These are phyloP conservation scores for Scenedesmus sp. DNA, from an alignment of 163 green algal species.

Conservation along the genomic window DNA sequence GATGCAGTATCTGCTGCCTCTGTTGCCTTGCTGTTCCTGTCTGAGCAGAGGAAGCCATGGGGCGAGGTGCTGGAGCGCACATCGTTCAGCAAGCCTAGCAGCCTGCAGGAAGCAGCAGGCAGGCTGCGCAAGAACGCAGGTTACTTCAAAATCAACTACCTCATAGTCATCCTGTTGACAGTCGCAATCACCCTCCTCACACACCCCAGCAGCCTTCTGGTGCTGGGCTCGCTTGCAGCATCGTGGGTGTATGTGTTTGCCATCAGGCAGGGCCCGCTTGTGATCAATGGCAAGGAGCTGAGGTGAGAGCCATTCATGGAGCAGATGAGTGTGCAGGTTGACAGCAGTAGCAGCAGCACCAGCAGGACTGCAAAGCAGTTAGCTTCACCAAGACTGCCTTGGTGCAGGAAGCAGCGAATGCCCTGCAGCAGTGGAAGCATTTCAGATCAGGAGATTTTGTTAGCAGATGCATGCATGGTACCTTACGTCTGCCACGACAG, in stretches of 20 bases:
- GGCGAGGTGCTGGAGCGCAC: slow-evolving; percentile 84
- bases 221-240: slow-evolving; percentile 76
- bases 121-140: slow-evolving; percentile 86
- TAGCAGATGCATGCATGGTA: not conserved
- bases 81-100: slow-evolving; percentile 83
- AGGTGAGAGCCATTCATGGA: slow-evolving; percentile 61
- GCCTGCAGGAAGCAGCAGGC: slow-evolving; percentile 75
- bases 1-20: not conserved
- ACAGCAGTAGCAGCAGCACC: slow-evolving; percentile 17
- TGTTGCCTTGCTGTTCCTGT: too few species aligned
- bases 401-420: not conserved
- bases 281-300: slow-evolving; percentile 83
- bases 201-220: slow-evolving; percentile 81
- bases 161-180: slow-evolving; percentile 81
- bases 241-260: slow-evolving; percentile 90
- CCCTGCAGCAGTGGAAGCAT: not conserved
- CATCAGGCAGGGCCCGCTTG: slow-evolving; percentile 77
- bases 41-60: slow-evolving; percentile 88
- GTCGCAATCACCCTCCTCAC: slow-evolving; percentile 76
- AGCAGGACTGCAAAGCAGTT: not conserved
- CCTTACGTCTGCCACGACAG: not conserved
- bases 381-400: not conserved
- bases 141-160: slow-evolving; percentile 96
- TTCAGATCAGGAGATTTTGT: not conserved
- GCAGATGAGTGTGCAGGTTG: not conserved